Base-by-base conservation (phyloP, 495 filamentous ascomycete species). In the Hypoxylon cercidicola region DNA sequence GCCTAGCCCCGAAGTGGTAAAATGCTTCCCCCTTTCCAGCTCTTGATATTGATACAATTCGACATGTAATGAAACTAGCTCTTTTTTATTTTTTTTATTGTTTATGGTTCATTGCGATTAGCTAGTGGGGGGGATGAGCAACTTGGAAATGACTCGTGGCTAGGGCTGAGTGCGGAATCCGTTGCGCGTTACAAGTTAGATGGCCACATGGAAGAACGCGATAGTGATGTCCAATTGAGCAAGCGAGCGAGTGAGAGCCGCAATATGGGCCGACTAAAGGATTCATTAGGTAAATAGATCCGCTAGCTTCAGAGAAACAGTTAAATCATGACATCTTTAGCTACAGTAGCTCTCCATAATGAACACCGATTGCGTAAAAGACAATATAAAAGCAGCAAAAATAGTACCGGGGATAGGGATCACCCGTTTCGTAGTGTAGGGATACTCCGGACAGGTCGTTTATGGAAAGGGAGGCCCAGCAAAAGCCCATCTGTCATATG, bases 401-500 rank as follows among this genome's bases (percentile, higher is more conserved):
- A 8, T 16, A 40, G 34, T 30, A 32, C 16, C 41, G 40, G 37
- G 37, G 37, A 15, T 40, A 32, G 47, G 13, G 32, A 40, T 34
- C 32, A 25, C 28, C 54, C 43, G 16, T 13, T 30, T 16, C 54
- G 15, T 56, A 35, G 23, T 43, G 15, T 56, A 35, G 23, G 12
- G 30, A 21, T 23, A 32, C 7, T 46, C 39, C 52, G 28, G 44
- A 62, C 30, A 30, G 51, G 52, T 19, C 47, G 46, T 34, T 52
- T 28, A 16, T 23, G 40, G 51, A 23, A 46, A 49, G 37, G 15
- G 13, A 45, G 19, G 10, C 12, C 12, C 16, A 43, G 40, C 15
- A 21, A 40, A 13, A 51, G 47, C 40, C n/a, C n/a, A 55, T 53
- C 52, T 34, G 34, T 47, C 46, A 66, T 54, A 51, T 25, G 61